phyloP scores from a whole-genome alignment of 75 land plant genomes.

The Pinus albicaulis region DNA sequence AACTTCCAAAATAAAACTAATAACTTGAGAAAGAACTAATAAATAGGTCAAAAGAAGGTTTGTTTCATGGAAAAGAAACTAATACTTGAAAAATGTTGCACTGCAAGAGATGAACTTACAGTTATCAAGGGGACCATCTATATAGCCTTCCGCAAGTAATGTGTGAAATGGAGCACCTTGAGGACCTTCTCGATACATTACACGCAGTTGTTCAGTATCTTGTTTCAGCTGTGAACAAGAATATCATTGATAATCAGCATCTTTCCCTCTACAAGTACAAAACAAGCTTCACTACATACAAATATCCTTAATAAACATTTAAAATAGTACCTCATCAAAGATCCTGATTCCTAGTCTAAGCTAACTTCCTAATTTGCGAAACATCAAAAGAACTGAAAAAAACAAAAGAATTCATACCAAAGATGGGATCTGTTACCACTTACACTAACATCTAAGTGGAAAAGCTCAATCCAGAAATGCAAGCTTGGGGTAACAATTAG shows the following conservation, averaged over 20 bases:
- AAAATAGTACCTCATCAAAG: too few species aligned
- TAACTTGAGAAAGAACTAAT: not conserved
- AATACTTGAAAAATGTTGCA: not conserved
- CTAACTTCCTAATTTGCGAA: too few species aligned
- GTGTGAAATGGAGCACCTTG: conserved; percentile 86
- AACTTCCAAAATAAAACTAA: not conserved
- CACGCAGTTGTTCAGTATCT: conserved; percentile 77
- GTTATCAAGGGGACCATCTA: conserved; percentile 76
- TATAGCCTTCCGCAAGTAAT: conserved; percentile 80
- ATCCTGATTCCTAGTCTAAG: too few species aligned
- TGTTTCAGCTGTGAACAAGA: conserved; percentile 65
- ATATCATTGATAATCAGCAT: conserved; percentile 2
- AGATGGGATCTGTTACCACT: too few species aligned
- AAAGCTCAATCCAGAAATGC: too few species aligned
- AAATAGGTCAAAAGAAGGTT: not conserved
- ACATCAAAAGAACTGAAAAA: too few species aligned
- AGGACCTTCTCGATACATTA: conserved; percentile 97
- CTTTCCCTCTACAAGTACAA: too few species aligned
- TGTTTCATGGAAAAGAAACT: conserved; percentile 3
- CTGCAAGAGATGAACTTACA: conserved; percentile 38
- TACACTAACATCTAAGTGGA: too few species aligned
- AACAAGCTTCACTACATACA: too few species aligned
- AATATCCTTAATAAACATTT: too few species aligned
- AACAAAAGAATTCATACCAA: too few species aligned
- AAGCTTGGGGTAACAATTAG: too few species aligned